Evolutionary conservation across 768 basidiomycete genomes (phyloP), one percentile per base, ranked within the genome.

Genomic region (Dentipellis sp.): DNA sequence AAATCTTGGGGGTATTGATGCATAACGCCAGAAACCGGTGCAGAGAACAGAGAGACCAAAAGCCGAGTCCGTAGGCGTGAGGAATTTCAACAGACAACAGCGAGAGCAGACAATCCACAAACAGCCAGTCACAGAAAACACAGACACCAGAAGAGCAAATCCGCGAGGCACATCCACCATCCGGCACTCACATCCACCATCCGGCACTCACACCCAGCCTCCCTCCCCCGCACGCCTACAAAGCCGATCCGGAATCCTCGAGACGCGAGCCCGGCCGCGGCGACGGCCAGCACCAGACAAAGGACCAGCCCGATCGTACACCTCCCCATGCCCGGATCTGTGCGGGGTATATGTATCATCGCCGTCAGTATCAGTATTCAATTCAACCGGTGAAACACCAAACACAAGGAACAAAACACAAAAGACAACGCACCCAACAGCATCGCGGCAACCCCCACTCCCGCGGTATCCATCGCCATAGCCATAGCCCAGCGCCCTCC

Each of bases 191-290:
- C 6, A 29, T 29, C 6, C 29, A 29, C 29, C 3, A 29, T 6
- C 29, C 3, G 29, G 3, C 6, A 6, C 29, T 29, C 3, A 6
- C 29, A 29, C 29, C 29, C 29, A 29, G 6, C 3, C n/a, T n/a
- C 29, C 29, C 29, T 55, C 45, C 1, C 51, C 57, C 16, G 42
- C 10, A 21, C 50, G 48, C 37, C 38, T 29, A 34, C 57, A 60
- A 52, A 60, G 59, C 49, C 59, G 38, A 38, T 60, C 57, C n/a
- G 59, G 59, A 12, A 60, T 58, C 37, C 59, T 57, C 54, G 59
- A 60, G 12, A 60, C 39, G 57, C 16, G 50, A 34, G 17, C 50
- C 35, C 29, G 49, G 50, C 53, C 53, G 17, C 16, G 42, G 21
- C 39, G 54, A 47, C 17, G 53, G 39, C 10, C 53, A 40, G 10